Base-by-base conservation (phyloP, 257 asterid genomes). In the Solanum appendiculatum region DNA sequence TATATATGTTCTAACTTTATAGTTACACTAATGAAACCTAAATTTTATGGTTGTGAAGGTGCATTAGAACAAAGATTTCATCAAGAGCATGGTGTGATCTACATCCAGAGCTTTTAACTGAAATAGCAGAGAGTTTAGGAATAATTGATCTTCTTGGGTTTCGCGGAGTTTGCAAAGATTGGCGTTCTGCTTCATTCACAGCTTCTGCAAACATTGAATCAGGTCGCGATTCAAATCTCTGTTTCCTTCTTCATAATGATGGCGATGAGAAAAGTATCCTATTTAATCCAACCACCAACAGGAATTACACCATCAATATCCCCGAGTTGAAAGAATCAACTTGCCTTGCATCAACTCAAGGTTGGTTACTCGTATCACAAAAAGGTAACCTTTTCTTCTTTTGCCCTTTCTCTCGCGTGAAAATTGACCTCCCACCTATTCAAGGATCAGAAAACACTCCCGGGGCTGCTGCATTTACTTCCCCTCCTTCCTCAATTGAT, bases 351-450 rank as follows among this genome's bases (percentile, higher is more conserved):
- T 91, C 92, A 6, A 51, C 82, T 21, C 84, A 83, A 11, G 89
- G 91, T 14, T 90, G 92, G 92, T 58, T 90, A 58, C 88, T 90
- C 3, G 7, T 90, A 3, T 85, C 27, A 25, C 85, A 83, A 60
- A 82, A 78, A 18, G 87, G 89, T 42, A 54, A 86, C 10, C 5
- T 91, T 58, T 91, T 91, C 81, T 91, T 91, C 86, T 91, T 89
- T 82, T 87, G 90, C 91, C 91, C 91, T 5, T 87, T 91, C 39
- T 89, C 92, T 10, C 85, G 87, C 3, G 83, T 74, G 5, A 88
- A 82, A 29, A 87, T 91, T 18, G 88, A 86, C 23, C 87, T 90
- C 36, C 90, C 92, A 0, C 34, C 11, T 12, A 69, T 87, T 46
- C 91, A 89, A 42, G 84, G 72, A 58, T 14, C 82, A 20, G 90